A percentile compares a stretch with the other conserved stretches of the same genome.
These are phyloP conservation scores for Lycium ferocissimum DNA, from an alignment of 257 asterid genomes.

Conservation along the genomic window DNA sequence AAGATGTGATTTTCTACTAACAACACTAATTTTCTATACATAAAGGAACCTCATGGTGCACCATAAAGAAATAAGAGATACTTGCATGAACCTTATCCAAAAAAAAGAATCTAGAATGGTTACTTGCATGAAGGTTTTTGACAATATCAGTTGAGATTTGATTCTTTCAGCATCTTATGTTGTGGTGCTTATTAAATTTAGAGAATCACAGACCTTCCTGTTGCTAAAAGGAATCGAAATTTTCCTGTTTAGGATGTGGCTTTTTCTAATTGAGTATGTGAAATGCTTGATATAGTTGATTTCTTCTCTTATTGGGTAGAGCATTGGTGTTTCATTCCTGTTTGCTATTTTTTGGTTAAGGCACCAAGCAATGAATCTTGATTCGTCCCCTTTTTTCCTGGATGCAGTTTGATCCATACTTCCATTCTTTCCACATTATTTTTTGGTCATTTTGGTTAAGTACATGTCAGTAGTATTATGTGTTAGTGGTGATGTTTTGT, in stretches of 20 bases:
- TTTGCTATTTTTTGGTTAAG: constrained; percentile 13
- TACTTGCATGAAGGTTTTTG: constrained; percentile 17
- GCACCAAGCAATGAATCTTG: not conserved
- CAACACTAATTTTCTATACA: no score
- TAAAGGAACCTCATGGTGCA: no score
- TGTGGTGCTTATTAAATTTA: not conserved
- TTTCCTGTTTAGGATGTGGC: not conserved
- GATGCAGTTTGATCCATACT: not conserved
- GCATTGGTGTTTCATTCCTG: not conserved
- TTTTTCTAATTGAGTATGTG: constrained; percentile 2
- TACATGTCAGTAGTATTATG: not conserved
- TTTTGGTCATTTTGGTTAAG: not conserved
- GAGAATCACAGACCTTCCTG: not conserved
- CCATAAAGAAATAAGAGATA: no score
- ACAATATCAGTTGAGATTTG: constrained; percentile 20
- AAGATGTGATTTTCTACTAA: no score
- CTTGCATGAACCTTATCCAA: not conserved
- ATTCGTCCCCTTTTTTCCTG: not conserved
- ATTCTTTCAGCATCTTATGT: constrained; percentile 3
- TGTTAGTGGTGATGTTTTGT: not conserved
- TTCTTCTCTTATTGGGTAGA: constrained; percentile 20
- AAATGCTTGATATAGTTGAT: not conserved
- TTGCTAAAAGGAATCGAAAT: not conserved
- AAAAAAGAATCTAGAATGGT: not conserved
- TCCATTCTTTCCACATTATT: not conserved